Evolutionary conservation across 2,329 filamentous ascomycete genomes (phyloP), one percentile per base, ranked within the genome.

Genomic region (Fusarium siculi): DNA sequence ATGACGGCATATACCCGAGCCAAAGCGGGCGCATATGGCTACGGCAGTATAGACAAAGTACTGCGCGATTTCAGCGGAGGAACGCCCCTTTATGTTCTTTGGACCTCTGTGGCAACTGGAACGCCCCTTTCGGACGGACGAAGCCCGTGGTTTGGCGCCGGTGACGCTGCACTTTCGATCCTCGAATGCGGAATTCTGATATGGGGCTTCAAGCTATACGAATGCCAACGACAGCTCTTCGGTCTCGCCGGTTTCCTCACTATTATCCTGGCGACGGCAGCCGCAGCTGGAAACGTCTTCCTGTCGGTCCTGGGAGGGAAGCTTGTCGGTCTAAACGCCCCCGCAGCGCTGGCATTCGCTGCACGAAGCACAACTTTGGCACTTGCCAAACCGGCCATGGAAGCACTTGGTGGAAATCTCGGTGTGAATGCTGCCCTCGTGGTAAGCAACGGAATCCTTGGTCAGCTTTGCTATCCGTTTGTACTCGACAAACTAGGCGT

Each of bases 151-250:
- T 83, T 84, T 57, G 85, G 85, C 5, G 86, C 86, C 0, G 87
- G 87, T 14, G 86, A 88, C 66, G 76, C 84, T 7, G 86, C 87
- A 0, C 80, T 84, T 3, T 84, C 85, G 0, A 76, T 88, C 7
- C 84, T 88, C 7, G 85, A 88, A 73, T 83, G 84, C 7, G 87
- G 86, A 16, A 86, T 88, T 30, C 81, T 88, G 6, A 81, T 84
- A 7, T 88, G 87, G 87, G 87, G 87, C 1, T 84, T 88, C 70
- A 88, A 88, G 77, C 80, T 88, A 7, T 87, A 84, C 72, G 85
- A 87, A 69, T 87, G 85, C 76, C 85, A 86, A 8, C 68, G 73
- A 5, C 85, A 86, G 55, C 80, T 88, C 4, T 81, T 85, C 50
- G 87, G 84, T 28, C 72, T 80, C 2, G 82, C 82, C 0, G 86